phyloP scores from a whole-genome alignment of 306 rosid genomes.

The Inga leiocalycina region DNA sequence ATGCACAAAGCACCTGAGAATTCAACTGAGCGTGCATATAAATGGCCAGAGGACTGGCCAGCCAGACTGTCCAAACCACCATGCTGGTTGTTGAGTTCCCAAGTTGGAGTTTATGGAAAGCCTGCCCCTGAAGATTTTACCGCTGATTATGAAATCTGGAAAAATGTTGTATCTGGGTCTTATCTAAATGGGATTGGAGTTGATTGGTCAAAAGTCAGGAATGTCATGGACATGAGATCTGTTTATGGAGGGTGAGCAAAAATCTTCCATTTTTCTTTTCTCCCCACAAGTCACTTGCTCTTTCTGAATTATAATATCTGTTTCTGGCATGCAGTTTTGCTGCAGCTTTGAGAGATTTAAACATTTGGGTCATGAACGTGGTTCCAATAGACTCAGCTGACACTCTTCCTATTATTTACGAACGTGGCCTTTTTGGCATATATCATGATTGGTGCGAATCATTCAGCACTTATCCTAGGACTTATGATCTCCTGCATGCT shows the following conservation, averaged over 20 bases:
- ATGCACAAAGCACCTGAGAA: slow-evolving; percentile 77
- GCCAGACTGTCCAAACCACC: slow-evolving; percentile 76
- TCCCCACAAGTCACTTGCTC: neutral
- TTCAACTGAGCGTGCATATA: slow-evolving; percentile 64
- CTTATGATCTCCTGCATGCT: slow-evolving; percentile 94
- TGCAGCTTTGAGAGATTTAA: slow-evolving; percentile 85
- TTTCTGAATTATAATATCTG: slow-evolving; percentile 20
- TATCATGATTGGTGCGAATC: slow-evolving; percentile 99
- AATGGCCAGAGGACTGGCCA: slow-evolving; percentile 96
- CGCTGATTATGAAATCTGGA: slow-evolving; percentile 85
- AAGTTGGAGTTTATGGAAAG: slow-evolving; percentile 93
- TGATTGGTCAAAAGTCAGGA: slow-evolving; percentile 82
- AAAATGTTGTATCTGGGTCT: slow-evolving; percentile 70
- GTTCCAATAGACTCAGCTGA: slow-evolving; percentile 84
- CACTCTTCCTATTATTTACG: slow-evolving; percentile 86
- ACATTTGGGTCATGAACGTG: slow-evolving; percentile 95
- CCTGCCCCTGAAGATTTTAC: slow-evolving; percentile 89
- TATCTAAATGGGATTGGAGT: slow-evolving; percentile 82
- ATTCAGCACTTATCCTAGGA: slow-evolving; percentile 89
- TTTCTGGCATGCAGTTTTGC: slow-evolving; percentile 73
- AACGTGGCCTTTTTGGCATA: slow-evolving; percentile 92
- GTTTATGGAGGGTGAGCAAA: slow-evolving; percentile 77
- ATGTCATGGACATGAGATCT: slow-evolving; percentile 97
- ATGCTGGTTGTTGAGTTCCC: slow-evolving; percentile 82
- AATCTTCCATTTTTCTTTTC: neutral